Conservation (phyloP, 768 basidiomycete genomes). For the Fibroporia radiculosa region DNA sequence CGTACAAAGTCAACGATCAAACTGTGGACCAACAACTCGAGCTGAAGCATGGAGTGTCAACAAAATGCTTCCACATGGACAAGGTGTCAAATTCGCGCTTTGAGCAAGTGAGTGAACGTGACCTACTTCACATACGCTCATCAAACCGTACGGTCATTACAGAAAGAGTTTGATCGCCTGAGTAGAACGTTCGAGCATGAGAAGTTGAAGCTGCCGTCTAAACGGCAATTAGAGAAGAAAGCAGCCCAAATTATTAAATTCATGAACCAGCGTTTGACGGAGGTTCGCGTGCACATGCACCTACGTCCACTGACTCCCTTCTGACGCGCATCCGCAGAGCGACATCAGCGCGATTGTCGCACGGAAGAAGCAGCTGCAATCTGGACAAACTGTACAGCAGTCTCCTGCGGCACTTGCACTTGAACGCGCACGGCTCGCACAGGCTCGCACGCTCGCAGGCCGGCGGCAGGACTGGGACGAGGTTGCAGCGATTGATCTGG, state of each 20-base stretch:
- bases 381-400: constrained; percentile 19
- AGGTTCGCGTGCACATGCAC: constrained; percentile 38
- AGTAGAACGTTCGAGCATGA: constrained; percentile 36
- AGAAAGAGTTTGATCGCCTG: constrained; percentile 74
- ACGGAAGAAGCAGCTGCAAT: constrained; percentile 41
- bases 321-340: constrained; percentile 37
- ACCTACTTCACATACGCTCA: neutral
- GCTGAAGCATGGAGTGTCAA: constrained; percentile 69
- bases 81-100: constrained; percentile 76
- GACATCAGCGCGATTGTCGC: constrained; percentile 78
- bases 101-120: constrained; percentile 40
- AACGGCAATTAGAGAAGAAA: constrained; percentile 61
- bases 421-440: constrained; percentile 59
- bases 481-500: constrained; percentile 50
- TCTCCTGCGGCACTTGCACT: constrained; percentile 34
- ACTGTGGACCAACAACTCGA: constrained; percentile 60
- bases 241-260: constrained; percentile 51
- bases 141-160: constrained; percentile 3
- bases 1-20: constrained; percentile 66
- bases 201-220: constrained; percentile 59
- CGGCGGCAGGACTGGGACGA: constrained; percentile 66
- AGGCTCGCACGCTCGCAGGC: constrained; percentile 66
- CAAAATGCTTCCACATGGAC: constrained; percentile 66
- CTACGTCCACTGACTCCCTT: neutral
- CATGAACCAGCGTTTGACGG: constrained; percentile 60